Conservation (phyloP, 345 rosid genomes). For the Rubroshorea leprosula region DNA sequence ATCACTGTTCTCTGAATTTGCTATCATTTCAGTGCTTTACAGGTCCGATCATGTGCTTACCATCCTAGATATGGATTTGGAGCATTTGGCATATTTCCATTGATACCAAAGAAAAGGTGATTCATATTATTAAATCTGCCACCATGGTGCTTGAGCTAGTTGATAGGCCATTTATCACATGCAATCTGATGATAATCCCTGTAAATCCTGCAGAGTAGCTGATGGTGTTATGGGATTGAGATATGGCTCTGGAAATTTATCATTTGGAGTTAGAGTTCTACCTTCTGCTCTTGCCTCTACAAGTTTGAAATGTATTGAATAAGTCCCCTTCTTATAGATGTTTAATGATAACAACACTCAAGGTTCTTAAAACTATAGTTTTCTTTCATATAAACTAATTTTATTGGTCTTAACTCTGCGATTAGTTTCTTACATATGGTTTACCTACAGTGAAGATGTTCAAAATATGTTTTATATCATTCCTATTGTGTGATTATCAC, state of each 20-base stretch:
- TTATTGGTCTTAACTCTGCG: too few relatives aligned
- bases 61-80: slow-evolving; percentile 72
- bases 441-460: too few relatives aligned
- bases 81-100: slow-evolving; percentile 69
- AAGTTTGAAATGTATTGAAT: slow-evolving; percentile 11
- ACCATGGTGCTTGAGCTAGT: neutral
- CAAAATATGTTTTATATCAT: too few relatives aligned
- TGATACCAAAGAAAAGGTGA: slow-evolving; percentile 52
- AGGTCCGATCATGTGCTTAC: slow-evolving; percentile 63
- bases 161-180: neutral
- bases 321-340: slow-evolving; percentile 3
- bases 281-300: slow-evolving; percentile 60
- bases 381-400: neutral
- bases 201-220: slow-evolving; percentile 31
- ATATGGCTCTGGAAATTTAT: slow-evolving; percentile 66
- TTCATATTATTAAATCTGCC: slow-evolving; percentile 1
- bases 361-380: neutral
- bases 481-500: neutral
- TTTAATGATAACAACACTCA: neutral
- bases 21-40: slow-evolving; percentile 43
- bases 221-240: slow-evolving; percentile 75
- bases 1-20: slow-evolving; percentile 7
- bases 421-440: too few relatives aligned
- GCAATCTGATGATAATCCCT: slow-evolving; percentile 15
- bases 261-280: slow-evolving; percentile 59